phyloP scores from a whole-genome alignment of 306 rosid species.

The Dryas octopetala region DNA sequence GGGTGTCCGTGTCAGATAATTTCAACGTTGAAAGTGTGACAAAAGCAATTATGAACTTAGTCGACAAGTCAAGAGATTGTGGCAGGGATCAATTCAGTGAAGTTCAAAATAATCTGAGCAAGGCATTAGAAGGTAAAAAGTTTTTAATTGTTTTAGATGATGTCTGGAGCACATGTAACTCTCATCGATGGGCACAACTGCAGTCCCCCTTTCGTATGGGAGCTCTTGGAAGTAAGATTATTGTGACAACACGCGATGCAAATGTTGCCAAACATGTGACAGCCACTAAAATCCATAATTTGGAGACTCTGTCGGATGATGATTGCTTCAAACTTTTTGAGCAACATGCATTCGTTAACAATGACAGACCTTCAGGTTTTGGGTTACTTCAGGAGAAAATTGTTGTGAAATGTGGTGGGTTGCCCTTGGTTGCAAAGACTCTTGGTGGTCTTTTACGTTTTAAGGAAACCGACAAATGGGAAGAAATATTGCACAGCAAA shows the following conservation, averaged over 20 bases:
- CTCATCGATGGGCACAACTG: background rate
- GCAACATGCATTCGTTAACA: constrained; percentile 12
- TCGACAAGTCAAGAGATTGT: background rate
- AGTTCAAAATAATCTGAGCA: background rate
- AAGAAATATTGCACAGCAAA: constrained; percentile 6
- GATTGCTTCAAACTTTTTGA: constrained; percentile 17
- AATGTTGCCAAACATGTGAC: constrained; percentile 1
- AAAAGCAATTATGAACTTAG: background rate
- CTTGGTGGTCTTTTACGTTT: constrained; percentile 25
- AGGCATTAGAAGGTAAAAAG: background rate
- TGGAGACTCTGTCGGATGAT: background rate
- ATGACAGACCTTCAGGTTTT: background rate
- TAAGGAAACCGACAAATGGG: constrained; percentile 5
- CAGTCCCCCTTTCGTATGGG: constrained; percentile 4
- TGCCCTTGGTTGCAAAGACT: constrained; percentile 29
- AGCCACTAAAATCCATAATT: background rate
- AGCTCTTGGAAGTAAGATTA: constrained; percentile 7
- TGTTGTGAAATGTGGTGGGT: constrained; percentile 20
- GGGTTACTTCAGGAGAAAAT: background rate
- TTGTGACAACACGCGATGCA: constrained; percentile 24
- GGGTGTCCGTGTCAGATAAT: constrained; percentile 4
- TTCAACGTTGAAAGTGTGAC: background rate
- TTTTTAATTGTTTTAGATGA: constrained; percentile 26
- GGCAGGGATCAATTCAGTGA: background rate
- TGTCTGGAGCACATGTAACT: constrained; percentile 17